Evolutionary conservation across 345 rosid genomes (phyloP).

Genomic region (Salix koriyanagi): DNA sequence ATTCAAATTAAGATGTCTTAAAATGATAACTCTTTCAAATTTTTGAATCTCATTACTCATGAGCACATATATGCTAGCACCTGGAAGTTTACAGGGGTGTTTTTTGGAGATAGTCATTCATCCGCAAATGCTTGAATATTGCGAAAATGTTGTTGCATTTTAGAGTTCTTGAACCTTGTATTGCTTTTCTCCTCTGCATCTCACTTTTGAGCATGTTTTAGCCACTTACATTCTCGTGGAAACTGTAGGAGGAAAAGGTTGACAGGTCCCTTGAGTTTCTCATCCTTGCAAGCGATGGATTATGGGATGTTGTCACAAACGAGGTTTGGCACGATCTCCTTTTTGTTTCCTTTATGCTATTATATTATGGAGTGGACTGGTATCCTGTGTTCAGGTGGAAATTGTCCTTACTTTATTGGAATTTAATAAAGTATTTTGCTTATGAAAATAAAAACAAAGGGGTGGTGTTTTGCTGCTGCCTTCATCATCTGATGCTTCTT

Average conservation of each 20-base stretch:
- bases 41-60: not conserved
- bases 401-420: not conserved
- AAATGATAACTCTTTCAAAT: not conserved
- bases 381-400: not conserved
- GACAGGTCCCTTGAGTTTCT: slow-evolving; percentile 97
- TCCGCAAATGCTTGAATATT: not conserved
- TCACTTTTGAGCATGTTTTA: not conserved
- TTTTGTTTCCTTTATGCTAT: not conserved
- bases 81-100: not conserved
- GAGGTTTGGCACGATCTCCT: slow-evolving; percentile 46
- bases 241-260: slow-evolving; percentile 80
- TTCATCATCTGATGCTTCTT: slow-evolving; percentile 10
- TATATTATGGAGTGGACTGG: not conserved
- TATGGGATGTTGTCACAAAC: slow-evolving; percentile 96
- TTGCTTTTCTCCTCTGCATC: not conserved
- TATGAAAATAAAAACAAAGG: not conserved
- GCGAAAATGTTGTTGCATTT: not conserved
- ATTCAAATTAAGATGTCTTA: not conserved
- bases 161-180: not conserved
- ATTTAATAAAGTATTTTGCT: not conserved
- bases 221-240: slow-evolving; percentile 9
- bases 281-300: slow-evolving; percentile 98
- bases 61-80: not conserved
- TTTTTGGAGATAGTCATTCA: not conserved
- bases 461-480: not conserved